A percentile compares a stretch with the other conserved stretches of the same genome.
Evolutionary conservation across 306 rosid species (phyloP).

Genomic region (Vicia faba): DNA sequence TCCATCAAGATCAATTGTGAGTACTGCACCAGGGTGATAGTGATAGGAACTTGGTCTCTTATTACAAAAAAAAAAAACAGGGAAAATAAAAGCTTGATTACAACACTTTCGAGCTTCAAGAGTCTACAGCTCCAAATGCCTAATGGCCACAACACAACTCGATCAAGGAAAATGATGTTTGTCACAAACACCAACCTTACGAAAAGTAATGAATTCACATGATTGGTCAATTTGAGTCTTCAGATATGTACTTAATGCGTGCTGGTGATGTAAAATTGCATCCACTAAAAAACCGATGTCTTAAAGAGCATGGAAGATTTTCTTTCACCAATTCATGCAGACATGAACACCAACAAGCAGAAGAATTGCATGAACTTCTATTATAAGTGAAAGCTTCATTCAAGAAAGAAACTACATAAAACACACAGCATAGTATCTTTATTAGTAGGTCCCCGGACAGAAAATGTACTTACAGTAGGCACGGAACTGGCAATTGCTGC

Average conservation of each 20-base stretch:
- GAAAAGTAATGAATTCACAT: too few species aligned
- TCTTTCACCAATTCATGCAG: conserved; percentile 23
- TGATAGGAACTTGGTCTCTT: not conserved
- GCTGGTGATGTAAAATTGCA: not conserved
- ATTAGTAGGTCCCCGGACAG: not conserved
- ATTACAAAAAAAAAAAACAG: conserved; percentile 8
- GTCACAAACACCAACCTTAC: too few species aligned
- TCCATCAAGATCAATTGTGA: conserved; percentile 13
- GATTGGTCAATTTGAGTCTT: too few species aligned
- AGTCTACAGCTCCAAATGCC: not conserved
- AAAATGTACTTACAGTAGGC: conserved; percentile 67
- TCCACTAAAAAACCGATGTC: not conserved
- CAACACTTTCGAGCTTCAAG: not conserved
- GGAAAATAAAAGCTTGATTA: too few species aligned
- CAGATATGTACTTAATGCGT: not conserved
- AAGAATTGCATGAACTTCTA: conserved; percentile 5
- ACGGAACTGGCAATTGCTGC: conserved; percentile 61
- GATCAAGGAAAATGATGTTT: not conserved
- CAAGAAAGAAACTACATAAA: not conserved
- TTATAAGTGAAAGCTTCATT: conserved; percentile 4
- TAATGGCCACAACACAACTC: not conserved
- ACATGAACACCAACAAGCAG: conserved; percentile 4
- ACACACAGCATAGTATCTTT: not conserved
- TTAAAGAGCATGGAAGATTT: not conserved
- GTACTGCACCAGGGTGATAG: not conserved